Percentiles rank a stretch among this genome's conserved stretches.
These are phyloP conservation scores for Berberis thunbergii DNA, from an alignment of 164 flowering plant species.

Conservation along the genomic window DNA sequence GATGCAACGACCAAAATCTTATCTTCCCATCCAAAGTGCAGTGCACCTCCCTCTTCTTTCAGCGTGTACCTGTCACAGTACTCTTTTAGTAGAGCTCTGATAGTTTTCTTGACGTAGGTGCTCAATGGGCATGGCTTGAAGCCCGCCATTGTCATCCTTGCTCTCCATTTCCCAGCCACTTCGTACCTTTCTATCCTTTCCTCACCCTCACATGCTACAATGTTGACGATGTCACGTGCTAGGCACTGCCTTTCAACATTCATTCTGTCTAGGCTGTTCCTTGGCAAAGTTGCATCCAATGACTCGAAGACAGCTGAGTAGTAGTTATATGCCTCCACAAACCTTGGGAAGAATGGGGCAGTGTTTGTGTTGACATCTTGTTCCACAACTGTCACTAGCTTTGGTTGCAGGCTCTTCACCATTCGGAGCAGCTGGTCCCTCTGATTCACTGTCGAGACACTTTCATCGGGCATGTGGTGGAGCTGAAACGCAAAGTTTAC, in stretches of 20 bases:
- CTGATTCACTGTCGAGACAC: constrained; percentile 81
- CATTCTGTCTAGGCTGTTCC: constrained; percentile 80
- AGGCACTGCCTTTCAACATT: constrained; percentile 91
- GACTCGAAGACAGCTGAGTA: constrained; percentile 89
- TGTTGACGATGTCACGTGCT: constrained; percentile 85
- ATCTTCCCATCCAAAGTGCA: constrained; percentile 89
- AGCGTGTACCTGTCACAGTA: constrained; percentile 64
- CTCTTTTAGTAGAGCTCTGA: constrained; percentile 38
- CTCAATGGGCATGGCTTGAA: constrained; percentile 55
- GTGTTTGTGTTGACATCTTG: constrained; percentile 96
- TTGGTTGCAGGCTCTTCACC: constrained; percentile 79
- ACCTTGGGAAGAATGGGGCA: constrained; percentile 75
- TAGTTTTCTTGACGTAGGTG: constrained; percentile 30
- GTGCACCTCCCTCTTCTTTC: constrained; percentile 59
- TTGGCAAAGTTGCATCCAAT: constrained; percentile 71
- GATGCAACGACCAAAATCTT: constrained; percentile 75
- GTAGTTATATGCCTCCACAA: constrained; percentile 78
- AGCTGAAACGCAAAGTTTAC: constrained; percentile 97
- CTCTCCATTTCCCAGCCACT: constrained; percentile 95
- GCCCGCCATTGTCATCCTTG: constrained; percentile 97
- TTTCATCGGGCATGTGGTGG: constrained; percentile 99
- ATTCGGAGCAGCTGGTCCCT: constrained; percentile 83
- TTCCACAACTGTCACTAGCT: constrained; percentile 86
- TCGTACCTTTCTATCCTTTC: constrained; percentile 93
- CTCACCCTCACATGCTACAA: constrained; percentile 92